Conservation (phyloP, 192 early-diverging fungal genomes). For the Coemansia sp. region DNA sequence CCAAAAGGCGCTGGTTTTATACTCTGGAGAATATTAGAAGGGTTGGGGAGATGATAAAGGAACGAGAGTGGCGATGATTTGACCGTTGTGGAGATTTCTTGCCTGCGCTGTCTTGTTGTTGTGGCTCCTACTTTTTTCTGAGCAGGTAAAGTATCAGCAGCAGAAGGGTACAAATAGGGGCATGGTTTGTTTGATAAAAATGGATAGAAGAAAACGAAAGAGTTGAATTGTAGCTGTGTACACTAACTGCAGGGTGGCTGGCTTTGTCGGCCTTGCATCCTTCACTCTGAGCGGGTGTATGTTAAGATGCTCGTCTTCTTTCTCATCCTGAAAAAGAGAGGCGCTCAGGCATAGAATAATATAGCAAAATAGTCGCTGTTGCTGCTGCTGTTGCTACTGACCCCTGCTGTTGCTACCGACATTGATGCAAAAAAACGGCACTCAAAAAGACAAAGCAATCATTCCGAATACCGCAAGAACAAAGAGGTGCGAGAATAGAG, state of each 20-base stretch:
- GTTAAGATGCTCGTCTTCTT: background rate
- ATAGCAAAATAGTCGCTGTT: background rate
- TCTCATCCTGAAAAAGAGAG: background rate
- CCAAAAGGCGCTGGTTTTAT: background rate
- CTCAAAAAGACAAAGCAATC: background rate
- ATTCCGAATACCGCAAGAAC: conserved; percentile 5
- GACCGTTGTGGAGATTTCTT: background rate
- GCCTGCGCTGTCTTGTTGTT: background rate
- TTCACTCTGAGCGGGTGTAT: background rate
- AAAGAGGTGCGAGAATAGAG: background rate
- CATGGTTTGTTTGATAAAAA: conserved; percentile 4
- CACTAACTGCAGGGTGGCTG: conserved; percentile 8
- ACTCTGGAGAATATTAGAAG: background rate
- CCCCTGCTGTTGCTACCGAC: background rate
- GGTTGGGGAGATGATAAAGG: background rate
- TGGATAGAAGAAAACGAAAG: background rate
- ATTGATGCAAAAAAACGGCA: conserved; percentile 6
- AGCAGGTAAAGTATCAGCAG: background rate
- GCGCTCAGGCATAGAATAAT: background rate
- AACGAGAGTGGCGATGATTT: background rate
- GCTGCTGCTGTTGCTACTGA: background rate
- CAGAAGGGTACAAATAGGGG: background rate
- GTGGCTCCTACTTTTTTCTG: background rate
- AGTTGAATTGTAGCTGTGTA: background rate
- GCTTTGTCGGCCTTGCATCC: background rate